Base-by-base conservation (phyloP, 108 stramenopile genomes). In the Asterionellopsis glacialis region DNA sequence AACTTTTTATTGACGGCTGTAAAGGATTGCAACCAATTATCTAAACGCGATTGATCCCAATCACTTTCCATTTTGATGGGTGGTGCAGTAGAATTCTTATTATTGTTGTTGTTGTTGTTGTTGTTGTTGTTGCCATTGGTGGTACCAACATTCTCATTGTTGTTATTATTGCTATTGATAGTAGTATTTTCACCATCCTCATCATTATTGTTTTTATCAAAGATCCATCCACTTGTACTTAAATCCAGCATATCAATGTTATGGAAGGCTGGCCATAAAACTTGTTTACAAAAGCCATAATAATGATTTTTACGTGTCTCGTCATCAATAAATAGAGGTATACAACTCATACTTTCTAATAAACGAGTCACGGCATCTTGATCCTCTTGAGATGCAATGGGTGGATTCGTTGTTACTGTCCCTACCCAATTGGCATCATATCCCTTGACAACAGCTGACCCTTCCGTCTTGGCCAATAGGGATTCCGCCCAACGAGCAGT, bases 261-360 rank as follows among this genome's bases (percentile, higher is more conserved):
- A 72, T 99, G 98, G 67, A 99, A 98, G 41, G 87, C 81, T 3
- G 97, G 97, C 96, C 98, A 98, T 16, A 99, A 63, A 19, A 98
- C 91, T 71, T 94, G 91, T 73, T 98, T 97, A 75, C 98, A 99
- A 67, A 93, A 96, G 23, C 97, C 95, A 40, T 91, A 75, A 63
- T 99, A 99, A 77, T 92, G 80, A 38, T 79, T 70, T 69, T 90
- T 60, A 59, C 61, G 49, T 53, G 66, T 60, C 0, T 77, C 81
- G 15, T 69, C 55, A 44, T 83, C 64, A 44, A 99, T 69, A 65
- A 98, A 98, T 59, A 99, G 76, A 41, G 98, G 98, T 25, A 84
- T 88, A 70, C 97, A 98, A 60, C 96, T 84, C 88, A 98, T 95
- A 28, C 70, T 57, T 41, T 76, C 61, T 23, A 96, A 67, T 23